A percentile compares a stretch with the other conserved stretches of the same genome.
These are phyloP conservation scores for Hermanozyma aechmeae DNA, from an alignment of 805 yeast genomes.

Conservation along the genomic window DNA sequence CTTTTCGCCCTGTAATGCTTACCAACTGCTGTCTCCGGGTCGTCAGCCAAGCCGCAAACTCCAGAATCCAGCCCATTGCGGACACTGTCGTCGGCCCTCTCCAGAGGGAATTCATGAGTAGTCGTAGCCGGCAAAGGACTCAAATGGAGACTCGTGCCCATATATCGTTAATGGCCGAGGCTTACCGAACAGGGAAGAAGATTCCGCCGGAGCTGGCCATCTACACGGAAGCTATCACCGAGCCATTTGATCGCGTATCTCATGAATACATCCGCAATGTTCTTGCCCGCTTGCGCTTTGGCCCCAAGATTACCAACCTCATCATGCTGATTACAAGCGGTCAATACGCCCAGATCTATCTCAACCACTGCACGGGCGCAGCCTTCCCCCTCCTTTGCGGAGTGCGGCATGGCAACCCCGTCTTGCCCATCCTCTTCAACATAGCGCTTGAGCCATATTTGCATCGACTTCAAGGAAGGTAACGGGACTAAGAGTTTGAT, in stretches of 20 bases:
- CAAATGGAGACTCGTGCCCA: background rate
- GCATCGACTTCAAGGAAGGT: background rate
- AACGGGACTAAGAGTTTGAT: too few species aligned
- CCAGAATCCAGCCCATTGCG: background rate
- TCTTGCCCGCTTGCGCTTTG: background rate
- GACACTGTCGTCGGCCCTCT: background rate
- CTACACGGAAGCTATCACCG: background rate
- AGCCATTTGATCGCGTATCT: background rate
- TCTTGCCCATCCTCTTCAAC: background rate
- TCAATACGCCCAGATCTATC: background rate
- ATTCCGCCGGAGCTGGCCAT: background rate
- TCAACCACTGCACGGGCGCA: background rate
- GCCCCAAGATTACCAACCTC: background rate
- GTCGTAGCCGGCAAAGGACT: background rate
- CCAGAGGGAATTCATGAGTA: constrained; percentile 1
- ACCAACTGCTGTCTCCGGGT: too few species aligned
- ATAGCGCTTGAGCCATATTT: background rate
- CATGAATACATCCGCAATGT: background rate
- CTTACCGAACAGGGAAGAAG: too few species aligned
- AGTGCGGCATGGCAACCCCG: background rate
- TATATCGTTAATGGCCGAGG: background rate
- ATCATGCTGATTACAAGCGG: background rate
- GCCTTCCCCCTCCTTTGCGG: background rate
- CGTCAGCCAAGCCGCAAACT: background rate
- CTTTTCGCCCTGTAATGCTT: background rate